Base-by-base conservation (phyloP, 2,329 filamentous ascomycete species). In the Sphaerulina populicola region DNA sequence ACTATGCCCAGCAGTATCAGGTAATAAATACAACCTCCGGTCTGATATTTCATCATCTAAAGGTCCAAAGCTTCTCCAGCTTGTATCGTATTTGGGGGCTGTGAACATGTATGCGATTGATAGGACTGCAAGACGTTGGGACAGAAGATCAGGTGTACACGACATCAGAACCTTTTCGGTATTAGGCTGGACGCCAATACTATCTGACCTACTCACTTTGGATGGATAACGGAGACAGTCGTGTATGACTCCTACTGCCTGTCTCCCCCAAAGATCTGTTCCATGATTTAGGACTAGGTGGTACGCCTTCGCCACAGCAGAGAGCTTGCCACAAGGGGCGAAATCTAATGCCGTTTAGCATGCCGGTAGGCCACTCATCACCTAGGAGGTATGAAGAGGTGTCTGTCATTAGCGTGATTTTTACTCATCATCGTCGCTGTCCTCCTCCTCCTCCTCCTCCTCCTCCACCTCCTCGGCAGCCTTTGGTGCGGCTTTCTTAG, bases 401-500 rank as follows among this genome's bases (percentile, higher is more conserved):
- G 23, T 27, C 23, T 27, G 23, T 27, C 23, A 27, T 27, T 6
- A 12, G 41, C 11, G 27, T 12, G 10, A 44, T 31, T 42, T 49
- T 53, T 42, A 58, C 49, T 60, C 58, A n/a, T 49, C 46, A 27
- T 62, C 57, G 15, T 62, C 60, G 43, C 59, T 60, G 49, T 60
- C 57, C 21, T 63, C 60, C 18, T 59, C 57, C 23, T 27, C 23
- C 23, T 27, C 23, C 18, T 18, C 18, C 33, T 64, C 62, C n/a
- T 60, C 57, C 15, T 63, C 61, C 8, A 64, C 62, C 8, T 62
- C 61, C 15, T 63, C 62, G 18, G 60, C 58, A 27, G 45, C 56
- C 44, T 55, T 52, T 50, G 56, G 37, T 52, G 56, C 52, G 36
- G 57, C 55, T 51, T 59, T 56, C 80, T 84, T 84, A 79, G 86